Evolutionary conservation across 352 stramenopile species (phyloP).

Genomic region (Pythium phragmitis): DNA sequence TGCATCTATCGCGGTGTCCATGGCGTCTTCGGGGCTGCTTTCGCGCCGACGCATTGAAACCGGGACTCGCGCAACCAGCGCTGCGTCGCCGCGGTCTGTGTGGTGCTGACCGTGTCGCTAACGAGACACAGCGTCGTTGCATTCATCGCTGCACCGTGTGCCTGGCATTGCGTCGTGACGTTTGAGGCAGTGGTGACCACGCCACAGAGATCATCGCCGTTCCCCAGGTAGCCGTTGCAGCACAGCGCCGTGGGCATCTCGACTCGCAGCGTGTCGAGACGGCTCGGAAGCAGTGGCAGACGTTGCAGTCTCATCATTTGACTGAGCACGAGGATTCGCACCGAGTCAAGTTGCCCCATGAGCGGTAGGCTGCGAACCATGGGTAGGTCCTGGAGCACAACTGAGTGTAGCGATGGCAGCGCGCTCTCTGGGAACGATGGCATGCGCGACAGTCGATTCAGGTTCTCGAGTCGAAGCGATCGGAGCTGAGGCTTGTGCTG

Average conservation of each 20-base stretch:
- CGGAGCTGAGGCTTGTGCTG: constrained; percentile 1
- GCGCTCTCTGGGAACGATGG: constrained; percentile 8
- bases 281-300: constrained; percentile 11
- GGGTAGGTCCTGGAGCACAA: constrained; percentile 9
- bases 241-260: constrained; percentile 19
- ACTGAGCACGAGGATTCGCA: constrained; percentile 3
- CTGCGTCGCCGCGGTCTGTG: constrained; percentile 6
- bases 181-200: not conserved
- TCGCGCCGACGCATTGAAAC: constrained; percentile 12
- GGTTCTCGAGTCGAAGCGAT: constrained; percentile 5
- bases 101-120: constrained; percentile 14
- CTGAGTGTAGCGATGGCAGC: not conserved
- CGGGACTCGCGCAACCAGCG: constrained; percentile 3
- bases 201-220: not conserved
- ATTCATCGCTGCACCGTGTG: not conserved
- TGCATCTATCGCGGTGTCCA: not conserved
- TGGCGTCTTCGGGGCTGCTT: not conserved
- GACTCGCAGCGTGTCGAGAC: constrained; percentile 4
- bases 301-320: constrained; percentile 8
- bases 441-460: not conserved
- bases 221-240: constrained; percentile 23
- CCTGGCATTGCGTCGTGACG: not conserved
- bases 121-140: constrained; percentile 3
- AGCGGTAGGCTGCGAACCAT: constrained; percentile 13
- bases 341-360: constrained; percentile 4